phyloP scores from a whole-genome alignment of 805 yeast species.

The Priceomyces medius region DNA sequence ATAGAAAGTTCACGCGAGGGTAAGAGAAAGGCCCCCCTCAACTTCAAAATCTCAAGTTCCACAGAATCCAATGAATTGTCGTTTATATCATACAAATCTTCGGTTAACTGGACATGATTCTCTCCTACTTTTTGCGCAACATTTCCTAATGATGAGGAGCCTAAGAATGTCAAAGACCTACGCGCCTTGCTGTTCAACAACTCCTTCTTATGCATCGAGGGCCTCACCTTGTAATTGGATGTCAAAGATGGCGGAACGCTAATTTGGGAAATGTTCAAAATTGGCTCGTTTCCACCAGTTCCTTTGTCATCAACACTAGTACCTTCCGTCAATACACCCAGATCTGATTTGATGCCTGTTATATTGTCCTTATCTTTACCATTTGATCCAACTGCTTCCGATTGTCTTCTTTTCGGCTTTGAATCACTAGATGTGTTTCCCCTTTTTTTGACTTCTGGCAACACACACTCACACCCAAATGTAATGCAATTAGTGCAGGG shows the following conservation, averaged over 20 bases:
- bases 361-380: not conserved
- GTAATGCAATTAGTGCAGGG: slow-evolving; percentile 61
- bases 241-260: slow-evolving; percentile 45
- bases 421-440: slow-evolving; percentile 22
- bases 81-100: slow-evolving; percentile 35
- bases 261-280: slow-evolving; percentile 41
- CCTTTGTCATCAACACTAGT: not conserved
- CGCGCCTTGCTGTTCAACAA: slow-evolving; percentile 23
- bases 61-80: slow-evolving; percentile 49
- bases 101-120: slow-evolving; percentile 46
- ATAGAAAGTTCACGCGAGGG: slow-evolving; percentile 61
- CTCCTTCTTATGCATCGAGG: slow-evolving; percentile 37
- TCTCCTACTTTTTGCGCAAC: slow-evolving; percentile 48
- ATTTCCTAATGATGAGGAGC: slow-evolving; percentile 50
- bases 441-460: slow-evolving; percentile 59
- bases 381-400: not conserved
- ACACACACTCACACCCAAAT: slow-evolving; percentile 67
- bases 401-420: slow-evolving; percentile 14
- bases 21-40: slow-evolving; percentile 68
- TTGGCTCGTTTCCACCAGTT: slow-evolving; percentile 28
- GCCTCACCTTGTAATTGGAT: slow-evolving; percentile 39
- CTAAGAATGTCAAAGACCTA: slow-evolving; percentile 48
- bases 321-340: not conserved
- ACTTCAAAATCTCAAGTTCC: slow-evolving; percentile 61
- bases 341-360: not conserved